phyloP scores from a whole-genome alignment of 306 rosid genomes.

The Cicer chorassanicum region DNA sequence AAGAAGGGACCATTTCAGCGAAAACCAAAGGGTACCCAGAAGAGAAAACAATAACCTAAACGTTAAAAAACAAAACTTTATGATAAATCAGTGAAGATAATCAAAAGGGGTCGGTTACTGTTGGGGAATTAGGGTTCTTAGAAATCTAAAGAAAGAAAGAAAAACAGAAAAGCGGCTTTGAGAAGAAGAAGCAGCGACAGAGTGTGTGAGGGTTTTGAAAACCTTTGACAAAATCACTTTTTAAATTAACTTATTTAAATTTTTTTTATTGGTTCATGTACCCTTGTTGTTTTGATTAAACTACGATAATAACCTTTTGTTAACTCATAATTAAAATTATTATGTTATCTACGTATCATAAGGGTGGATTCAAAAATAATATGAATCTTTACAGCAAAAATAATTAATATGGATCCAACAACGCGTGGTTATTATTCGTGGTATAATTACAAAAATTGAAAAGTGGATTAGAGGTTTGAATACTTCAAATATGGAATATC shows the following conservation, averaged over 20 bases:
- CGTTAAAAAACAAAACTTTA: constrained; percentile 52
- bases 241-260: background rate
- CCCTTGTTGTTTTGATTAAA: background rate
- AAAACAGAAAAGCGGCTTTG: constrained; percentile 42
- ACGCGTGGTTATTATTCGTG: background rate
- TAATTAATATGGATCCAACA: no score
- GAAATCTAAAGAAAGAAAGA: constrained; percentile 43
- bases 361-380: no score
- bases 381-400: no score
- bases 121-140: constrained; percentile 54
- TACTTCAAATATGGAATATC: background rate
- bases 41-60: background rate
- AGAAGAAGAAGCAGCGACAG: constrained; percentile 25
- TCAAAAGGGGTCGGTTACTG: constrained; percentile 16
- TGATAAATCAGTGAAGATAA: background rate
- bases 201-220: constrained; percentile 58
- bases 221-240: constrained; percentile 50
- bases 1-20: constrained; percentile 68
- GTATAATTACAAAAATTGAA: background rate
- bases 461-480: background rate
- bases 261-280: background rate
- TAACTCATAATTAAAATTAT: no score
- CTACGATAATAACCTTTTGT: background rate
- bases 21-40: constrained; percentile 34
- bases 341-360: no score